Base-by-base conservation (phyloP, 805 yeast genomes). In the Metschnikowia sp. region DNA sequence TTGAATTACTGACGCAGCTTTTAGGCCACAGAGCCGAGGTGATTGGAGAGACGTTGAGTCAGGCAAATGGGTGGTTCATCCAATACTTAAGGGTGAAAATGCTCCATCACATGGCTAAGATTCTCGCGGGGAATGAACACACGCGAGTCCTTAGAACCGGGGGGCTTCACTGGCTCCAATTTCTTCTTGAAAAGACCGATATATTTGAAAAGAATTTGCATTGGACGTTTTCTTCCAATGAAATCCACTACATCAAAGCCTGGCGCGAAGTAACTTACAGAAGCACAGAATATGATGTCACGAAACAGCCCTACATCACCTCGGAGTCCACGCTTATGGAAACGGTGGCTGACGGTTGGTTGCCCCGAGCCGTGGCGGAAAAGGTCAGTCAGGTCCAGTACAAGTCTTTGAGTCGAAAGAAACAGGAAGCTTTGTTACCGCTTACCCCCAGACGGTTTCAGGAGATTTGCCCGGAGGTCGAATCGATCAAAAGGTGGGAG, bases 1-100 rank as follows among this genome's bases (percentile, higher is more conserved):
- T 39, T 33, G 34, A 33, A n/a, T 32, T 44, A 34, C n/a, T 33
- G 15, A 30, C 15, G 8, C 47, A 44, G 29, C 34, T 39, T 11
- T 39, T 26, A 8, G 47, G 47, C 8, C 32, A 37, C 13, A 11
- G 47, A 11, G 42, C 47, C 6, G 39, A 32, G 11, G 34, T 35
- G 22, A 19, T 19, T 19, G 22, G 22, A 19, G 4, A 4, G 22
- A 19, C 22, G 22, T 19, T 19, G 22, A 19, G 22, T 19, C 22
- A 19, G 22, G 22, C 22, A 19, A 19, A 19, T 19, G 22, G 4
- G 22, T 19, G 22, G 22, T 19, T 19, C 22, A 19, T 19, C 22
- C 22, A 19, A 19, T 19, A 19, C 22, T 19, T 19, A 19, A 19
- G 22, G 22, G 22, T 19, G 22, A 19, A 19, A 19, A 19, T 19